Evolutionary conservation across 306 rosid genomes (phyloP), one percentile per base, ranked within the genome.

Genomic region (Geum urbanum): DNA sequence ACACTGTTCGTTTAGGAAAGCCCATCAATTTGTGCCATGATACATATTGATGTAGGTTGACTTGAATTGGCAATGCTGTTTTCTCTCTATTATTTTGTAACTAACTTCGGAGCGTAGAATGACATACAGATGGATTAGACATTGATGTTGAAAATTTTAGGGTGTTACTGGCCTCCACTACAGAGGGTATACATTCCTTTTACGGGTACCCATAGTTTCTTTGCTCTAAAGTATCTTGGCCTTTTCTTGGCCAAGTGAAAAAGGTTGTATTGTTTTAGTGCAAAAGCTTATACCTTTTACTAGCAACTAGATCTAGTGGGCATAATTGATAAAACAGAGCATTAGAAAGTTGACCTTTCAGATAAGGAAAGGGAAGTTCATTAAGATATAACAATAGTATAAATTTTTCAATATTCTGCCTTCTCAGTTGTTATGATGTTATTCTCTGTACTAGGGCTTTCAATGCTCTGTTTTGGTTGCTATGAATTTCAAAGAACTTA

Each of bases 381-480:
- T 64, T 52, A 11, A 24, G 9, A 20, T 11, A 12, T 54, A 37
- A n/a, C 32, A 18, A 5, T 37, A 7, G 72, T 35, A 67, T 67
- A 50, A 51, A 37, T 48, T 51, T n/a, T 44, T 12, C 72, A 37
- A 12, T 10, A 5, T n/a, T 37, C 44, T 51, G 19, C 14, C 14
- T 68, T 51, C 46, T 16, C 0, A 3, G 3, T 58, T 15, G 11
- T 32, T 49, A 49, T 10, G 27, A 50, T 7, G 56, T 24, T 19
- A 51, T 67, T 67, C 72, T 67, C 35, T 39, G 41, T n/a, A 9
- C 37, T 19, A 7, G 12, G n/a, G 54, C 61, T 68, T 53, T 53
- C 7, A 57, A 69, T 54, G 22, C 53, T 69, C 43, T 40, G 41
- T 14, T 41, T 41, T 39, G 8, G n/a, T 37, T 52, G 12, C 41